Evolutionary conservation across 108 stramenopile genomes (phyloP).

Genomic region (Epithemia pelagica): DNA sequence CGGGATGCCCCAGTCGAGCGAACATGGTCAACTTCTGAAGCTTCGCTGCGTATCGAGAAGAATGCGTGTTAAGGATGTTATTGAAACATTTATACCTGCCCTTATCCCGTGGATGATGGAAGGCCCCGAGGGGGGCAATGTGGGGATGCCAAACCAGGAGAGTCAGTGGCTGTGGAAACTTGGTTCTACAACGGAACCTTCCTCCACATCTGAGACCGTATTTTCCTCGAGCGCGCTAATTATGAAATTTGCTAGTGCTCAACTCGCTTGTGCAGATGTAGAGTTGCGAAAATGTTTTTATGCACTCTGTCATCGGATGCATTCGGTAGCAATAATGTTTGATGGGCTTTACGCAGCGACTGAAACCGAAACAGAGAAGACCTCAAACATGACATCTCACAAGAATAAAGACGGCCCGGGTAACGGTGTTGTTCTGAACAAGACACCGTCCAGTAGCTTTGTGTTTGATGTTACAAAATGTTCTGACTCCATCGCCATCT

Average conservation of each 20-base stretch:
- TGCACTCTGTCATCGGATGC: conserved; percentile 56
- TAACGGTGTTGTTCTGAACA: conserved; percentile 27
- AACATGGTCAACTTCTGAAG: neutral
- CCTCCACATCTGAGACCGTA: neutral
- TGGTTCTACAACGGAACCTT: neutral
- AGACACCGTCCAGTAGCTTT: conserved; percentile 33
- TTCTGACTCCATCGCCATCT: conserved; percentile 78
- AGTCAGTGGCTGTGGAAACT: neutral
- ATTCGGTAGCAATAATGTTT: conserved; percentile 52
- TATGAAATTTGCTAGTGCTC: neutral
- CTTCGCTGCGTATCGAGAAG: conserved; percentile 35
- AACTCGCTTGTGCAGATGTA: neutral
- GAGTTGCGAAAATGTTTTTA: conserved; percentile 39
- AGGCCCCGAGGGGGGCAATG: neutral
- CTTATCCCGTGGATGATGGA: conserved; percentile 16
- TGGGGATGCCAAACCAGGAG: conserved; percentile 6
- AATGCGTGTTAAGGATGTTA: conserved; percentile 52
- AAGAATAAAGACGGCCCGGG: neutral
- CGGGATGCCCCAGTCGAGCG: neutral
- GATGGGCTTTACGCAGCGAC: conserved; percentile 47
- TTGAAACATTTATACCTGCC: conserved; percentile 41
- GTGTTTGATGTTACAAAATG: conserved; percentile 74
- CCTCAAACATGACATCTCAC: neutral
- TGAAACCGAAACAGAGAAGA: conserved; percentile 41
- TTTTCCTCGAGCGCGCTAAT: neutral